Conservation (phyloP, 2,329 filamentous ascomycete species). For the Macrophomina pseudophaseolina region DNA sequence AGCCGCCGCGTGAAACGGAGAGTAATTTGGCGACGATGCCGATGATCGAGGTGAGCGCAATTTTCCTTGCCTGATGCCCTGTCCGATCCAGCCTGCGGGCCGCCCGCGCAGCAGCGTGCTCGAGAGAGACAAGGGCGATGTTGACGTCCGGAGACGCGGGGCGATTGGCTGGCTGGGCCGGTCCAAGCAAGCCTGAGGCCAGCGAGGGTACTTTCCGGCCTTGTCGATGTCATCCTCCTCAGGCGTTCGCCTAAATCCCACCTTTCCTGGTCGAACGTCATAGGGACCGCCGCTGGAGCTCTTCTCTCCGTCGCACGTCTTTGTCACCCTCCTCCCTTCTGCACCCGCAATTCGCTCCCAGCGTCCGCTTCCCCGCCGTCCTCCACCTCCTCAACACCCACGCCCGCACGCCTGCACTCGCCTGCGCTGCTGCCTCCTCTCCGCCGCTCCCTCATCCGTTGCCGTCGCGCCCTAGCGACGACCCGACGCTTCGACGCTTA, state of each 20-base stretch:
- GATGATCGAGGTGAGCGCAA: constrained; percentile 27
- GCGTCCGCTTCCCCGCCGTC: constrained; percentile 16
- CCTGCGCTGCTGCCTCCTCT: background rate
- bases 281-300: constrained; percentile 11
- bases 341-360: constrained; percentile 19
- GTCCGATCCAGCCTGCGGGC: constrained; percentile 12
- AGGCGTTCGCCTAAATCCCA: constrained; percentile 15
- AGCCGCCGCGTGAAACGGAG: constrained; percentile 13
- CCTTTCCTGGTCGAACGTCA: constrained; percentile 23
- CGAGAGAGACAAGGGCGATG: constrained; percentile 7
- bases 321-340: constrained; percentile 19
- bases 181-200: constrained; percentile 3
- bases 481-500: constrained; percentile 7
- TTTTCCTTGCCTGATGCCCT: constrained; percentile 12
- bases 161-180: constrained; percentile 18
- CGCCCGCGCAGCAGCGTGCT: constrained; percentile 13
- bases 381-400: constrained; percentile 3
- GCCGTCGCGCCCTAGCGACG: constrained; percentile 15
- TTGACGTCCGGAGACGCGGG: constrained; percentile 14
- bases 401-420: constrained; percentile 1
- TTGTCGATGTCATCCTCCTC: constrained; percentile 18
- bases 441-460: constrained; percentile 7
- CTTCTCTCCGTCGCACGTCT: constrained; percentile 11
- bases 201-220: background rate
- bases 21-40: constrained; percentile 22